Evolutionary conservation across 23 red algal species (phyloP).

Genomic region (Chondrus crispus): DNA sequence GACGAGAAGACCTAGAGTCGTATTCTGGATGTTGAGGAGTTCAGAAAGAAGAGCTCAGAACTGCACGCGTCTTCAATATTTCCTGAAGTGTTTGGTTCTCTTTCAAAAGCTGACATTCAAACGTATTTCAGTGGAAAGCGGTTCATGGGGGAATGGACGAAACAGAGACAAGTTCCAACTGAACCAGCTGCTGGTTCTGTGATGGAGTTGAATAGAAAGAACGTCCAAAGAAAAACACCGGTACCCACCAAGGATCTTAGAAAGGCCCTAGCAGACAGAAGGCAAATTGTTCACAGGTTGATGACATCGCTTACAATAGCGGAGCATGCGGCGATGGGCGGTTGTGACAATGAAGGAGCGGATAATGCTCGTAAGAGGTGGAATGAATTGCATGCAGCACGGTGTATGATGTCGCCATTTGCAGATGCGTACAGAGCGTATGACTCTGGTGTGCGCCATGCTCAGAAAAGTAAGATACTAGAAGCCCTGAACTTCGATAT

Average conservation of each 20-base stretch:
- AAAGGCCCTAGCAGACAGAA: background rate
- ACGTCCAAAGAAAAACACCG: background rate
- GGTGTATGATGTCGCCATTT: background rate
- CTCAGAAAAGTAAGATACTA: background rate
- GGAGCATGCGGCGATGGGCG: background rate
- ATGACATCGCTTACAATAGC: background rate
- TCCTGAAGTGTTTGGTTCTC: background rate
- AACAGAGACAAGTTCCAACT: background rate
- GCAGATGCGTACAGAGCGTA: background rate
- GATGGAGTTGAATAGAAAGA: background rate
- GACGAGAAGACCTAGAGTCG: background rate
- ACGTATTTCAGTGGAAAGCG: background rate
- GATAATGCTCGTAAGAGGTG: background rate
- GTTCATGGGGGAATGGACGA: conserved; percentile 12
- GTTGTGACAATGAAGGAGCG: background rate
- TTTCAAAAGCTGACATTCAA: background rate
- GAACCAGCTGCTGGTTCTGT: background rate
- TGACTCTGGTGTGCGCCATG: background rate
- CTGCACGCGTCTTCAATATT: background rate
- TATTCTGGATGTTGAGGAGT: conserved; percentile 2
- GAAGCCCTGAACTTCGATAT: background rate
- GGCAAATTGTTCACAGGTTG: background rate
- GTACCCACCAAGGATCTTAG: background rate
- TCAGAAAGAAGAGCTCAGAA: background rate
- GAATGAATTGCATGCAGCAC: background rate